These are phyloP conservation scores for Mucor saturninus DNA, from an alignment of 371 early-diverging fungal genomes.

Conservation along the genomic window DNA sequence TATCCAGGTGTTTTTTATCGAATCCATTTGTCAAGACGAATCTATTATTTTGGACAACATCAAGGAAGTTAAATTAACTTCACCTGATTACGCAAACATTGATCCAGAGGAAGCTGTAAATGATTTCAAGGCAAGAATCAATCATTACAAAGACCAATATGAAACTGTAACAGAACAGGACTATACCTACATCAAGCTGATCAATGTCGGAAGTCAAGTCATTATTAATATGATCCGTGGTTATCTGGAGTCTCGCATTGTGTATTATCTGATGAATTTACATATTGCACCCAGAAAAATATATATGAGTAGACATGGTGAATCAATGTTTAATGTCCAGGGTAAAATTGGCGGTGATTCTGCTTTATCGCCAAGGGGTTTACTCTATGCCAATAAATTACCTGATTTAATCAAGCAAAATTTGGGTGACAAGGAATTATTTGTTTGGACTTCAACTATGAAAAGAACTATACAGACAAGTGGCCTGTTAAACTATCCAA, in stretches of 20 bases:
- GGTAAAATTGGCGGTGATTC: slow-evolving; percentile 97
- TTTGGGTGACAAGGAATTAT: slow-evolving; percentile 72
- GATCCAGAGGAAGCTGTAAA: slow-evolving; percentile 79
- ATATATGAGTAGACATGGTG: slow-evolving; percentile 94
- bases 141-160: slow-evolving; percentile 88
- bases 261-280: slow-evolving; percentile 97
- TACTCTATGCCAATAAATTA: slow-evolving; percentile 78
- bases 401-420: slow-evolving; percentile 78
- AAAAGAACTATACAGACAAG: slow-evolving; percentile 92
- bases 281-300: slow-evolving; percentile 92
- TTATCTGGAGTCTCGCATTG: slow-evolving; percentile 92
- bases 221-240: slow-evolving; percentile 88
- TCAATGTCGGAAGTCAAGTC: slow-evolving; percentile 90
- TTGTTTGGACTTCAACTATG: slow-evolving; percentile 96
- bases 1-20: slow-evolving; percentile 93
- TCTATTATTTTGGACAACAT: slow-evolving; percentile 86
- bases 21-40: slow-evolving; percentile 91
- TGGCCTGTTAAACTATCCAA: slow-evolving; percentile 77
- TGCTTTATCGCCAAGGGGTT: slow-evolving; percentile 83
- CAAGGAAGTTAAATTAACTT: slow-evolving; percentile 87
- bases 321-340: slow-evolving; percentile 83
- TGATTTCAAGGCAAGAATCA: slow-evolving; percentile 89
- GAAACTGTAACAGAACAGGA: slow-evolving; percentile 81
- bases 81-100: slow-evolving; percentile 89
- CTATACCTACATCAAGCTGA: slow-evolving; percentile 87